These are phyloP conservation scores for Wickerhamomyces subpelliculosus DNA, from an alignment of 805 yeast genomes.

Conservation along the genomic window DNA sequence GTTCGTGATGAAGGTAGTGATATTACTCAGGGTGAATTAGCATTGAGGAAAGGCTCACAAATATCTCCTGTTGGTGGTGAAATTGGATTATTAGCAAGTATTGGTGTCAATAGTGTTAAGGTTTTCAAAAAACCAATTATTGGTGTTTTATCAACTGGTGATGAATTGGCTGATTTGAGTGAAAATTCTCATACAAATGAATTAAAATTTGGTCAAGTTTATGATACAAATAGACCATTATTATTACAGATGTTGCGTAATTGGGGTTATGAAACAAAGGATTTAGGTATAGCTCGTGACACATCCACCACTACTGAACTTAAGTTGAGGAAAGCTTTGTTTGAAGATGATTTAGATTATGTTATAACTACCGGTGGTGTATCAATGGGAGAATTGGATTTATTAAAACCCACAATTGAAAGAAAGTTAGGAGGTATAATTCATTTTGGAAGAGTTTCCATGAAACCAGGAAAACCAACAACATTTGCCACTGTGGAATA, in stretches of 20 bases:
- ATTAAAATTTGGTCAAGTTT: conserved; percentile 35
- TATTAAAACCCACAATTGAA: conserved; percentile 43
- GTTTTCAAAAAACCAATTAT: conserved; percentile 36
- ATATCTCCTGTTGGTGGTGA: conserved; percentile 42
- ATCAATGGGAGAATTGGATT: conserved; percentile 51
- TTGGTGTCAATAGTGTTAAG: conserved; percentile 32
- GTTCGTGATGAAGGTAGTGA: conserved; percentile 44
- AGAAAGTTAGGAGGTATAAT: conserved; percentile 33
- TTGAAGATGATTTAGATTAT: conserved; percentile 27
- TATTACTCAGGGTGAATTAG: conserved; percentile 29
- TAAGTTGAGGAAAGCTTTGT: conserved; percentile 18
- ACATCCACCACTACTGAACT: conserved; percentile 21
- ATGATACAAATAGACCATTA: conserved; percentile 44
- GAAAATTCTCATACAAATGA: conserved; percentile 2
- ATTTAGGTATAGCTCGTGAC: conserved; percentile 46
- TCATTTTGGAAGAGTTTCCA: conserved; percentile 49
- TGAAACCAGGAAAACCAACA: conserved; percentile 56
- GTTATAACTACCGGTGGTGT: conserved; percentile 51
- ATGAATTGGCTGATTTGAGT: conserved; percentile 35
- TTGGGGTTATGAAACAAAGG: conserved; percentile 33
- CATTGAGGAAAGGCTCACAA: conserved; percentile 28
- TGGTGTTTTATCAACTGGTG: conserved; percentile 46
- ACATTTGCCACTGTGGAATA: conserved; percentile 40
- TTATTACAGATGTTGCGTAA: conserved; percentile 29
- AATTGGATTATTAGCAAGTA: conserved; percentile 40